Evolutionary conservation across 2,329 filamentous ascomycete species (phyloP).

Genomic region (Colletotrichum sp.): DNA sequence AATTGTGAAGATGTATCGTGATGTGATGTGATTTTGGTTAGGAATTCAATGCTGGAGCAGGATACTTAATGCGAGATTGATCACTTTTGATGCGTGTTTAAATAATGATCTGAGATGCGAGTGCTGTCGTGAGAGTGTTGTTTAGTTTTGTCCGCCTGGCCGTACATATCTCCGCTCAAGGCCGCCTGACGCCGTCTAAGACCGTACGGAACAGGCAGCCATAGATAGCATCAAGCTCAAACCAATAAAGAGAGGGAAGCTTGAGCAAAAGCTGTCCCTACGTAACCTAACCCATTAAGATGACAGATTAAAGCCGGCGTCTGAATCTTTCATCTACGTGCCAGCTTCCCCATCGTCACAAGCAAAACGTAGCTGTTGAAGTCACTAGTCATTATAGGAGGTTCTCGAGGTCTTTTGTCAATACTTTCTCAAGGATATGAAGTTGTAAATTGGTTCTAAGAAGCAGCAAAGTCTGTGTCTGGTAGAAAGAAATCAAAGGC

Average conservation of each 20-base stretch:
- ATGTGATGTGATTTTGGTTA: neutral
- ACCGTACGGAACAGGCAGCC: neutral
- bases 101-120: neutral
- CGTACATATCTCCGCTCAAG: neutral
- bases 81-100: neutral
- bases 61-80: neutral
- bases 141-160: neutral
- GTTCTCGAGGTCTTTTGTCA: neutral
- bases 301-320: neutral
- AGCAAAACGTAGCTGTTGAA: neutral
- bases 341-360: neutral
- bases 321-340: neutral
- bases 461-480: neutral
- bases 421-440: accelerated
- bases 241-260: neutral
- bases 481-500: neutral
- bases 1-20: neutral
- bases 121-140: neutral
- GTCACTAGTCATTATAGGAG: neutral
- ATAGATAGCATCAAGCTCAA: neutral
- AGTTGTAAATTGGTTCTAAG: neutral
- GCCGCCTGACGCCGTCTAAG: neutral
- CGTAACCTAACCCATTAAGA: neutral
- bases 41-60: neutral
- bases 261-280: neutral